Evolutionary conservation across 768 basidiomycete genomes (phyloP).

Genomic region (Rhodotorula graminis): DNA sequence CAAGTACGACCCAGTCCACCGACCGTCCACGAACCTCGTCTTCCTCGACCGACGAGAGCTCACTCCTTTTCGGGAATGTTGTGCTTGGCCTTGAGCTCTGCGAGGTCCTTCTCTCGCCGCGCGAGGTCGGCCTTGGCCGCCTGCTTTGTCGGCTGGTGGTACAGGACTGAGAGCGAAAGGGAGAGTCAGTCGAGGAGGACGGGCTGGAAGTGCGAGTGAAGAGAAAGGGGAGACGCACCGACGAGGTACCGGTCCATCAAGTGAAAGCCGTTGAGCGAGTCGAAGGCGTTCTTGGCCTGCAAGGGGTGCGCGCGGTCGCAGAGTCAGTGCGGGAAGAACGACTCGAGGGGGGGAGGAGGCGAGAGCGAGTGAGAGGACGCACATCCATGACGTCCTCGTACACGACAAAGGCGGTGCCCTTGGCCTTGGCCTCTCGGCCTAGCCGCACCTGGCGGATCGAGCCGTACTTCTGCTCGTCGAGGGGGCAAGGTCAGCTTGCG

Average conservation of each 20-base stretch:
- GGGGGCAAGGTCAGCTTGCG: background rate
- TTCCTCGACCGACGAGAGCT: background rate
- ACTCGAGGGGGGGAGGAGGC: too few species aligned
- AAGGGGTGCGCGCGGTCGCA: background rate
- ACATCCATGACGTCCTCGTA: conserved; percentile 96
- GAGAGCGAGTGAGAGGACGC: conserved; percentile 45
- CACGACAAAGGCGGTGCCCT: conserved; percentile 93
- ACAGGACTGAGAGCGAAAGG: conserved; percentile 58
- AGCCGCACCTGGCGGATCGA: conserved; percentile 92
- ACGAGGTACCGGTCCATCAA: conserved; percentile 97
- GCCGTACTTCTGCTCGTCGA: conserved; percentile 57
- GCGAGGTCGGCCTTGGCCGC: conserved; percentile 88
- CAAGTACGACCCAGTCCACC: background rate
- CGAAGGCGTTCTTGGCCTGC: conserved; percentile 92
- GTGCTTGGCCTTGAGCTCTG: conserved; percentile 77
- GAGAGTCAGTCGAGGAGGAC: background rate
- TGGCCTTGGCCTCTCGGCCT: conserved; percentile 84
- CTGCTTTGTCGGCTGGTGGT: conserved; percentile 90
- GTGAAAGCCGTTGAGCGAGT: conserved; percentile 96
- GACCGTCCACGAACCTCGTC: background rate
- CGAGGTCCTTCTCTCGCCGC: conserved; percentile 82
- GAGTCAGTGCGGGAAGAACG: background rate
- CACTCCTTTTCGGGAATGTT: conserved; percentile 64
- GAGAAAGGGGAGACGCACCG: conserved; percentile 46
- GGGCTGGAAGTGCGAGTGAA: background rate